A percentile compares a stretch with the other conserved stretches of the same genome.
Evolutionary conservation across 257 asterid species (phyloP).

Genomic region (Penstemon newberryi): DNA sequence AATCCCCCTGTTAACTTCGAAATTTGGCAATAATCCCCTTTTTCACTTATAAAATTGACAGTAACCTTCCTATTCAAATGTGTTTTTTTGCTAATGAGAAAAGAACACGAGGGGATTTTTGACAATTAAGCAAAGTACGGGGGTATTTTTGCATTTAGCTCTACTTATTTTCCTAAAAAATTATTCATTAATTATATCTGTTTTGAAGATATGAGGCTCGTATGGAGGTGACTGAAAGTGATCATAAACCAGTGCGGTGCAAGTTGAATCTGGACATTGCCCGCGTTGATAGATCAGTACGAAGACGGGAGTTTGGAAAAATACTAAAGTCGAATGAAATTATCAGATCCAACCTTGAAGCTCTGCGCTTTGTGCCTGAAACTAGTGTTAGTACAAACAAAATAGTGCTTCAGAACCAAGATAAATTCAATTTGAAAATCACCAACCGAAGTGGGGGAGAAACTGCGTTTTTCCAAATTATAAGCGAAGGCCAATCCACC

Average conservation of each 20-base stretch:
- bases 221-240: conserved; percentile 95
- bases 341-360: conserved; percentile 50
- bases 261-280: conserved; percentile 76
- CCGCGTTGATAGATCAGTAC: conserved; percentile 69
- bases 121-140: too few species aligned
- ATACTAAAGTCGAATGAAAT: conserved; percentile 46
- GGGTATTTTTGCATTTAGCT: too few species aligned
- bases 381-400: conserved; percentile 48
- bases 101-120: too few species aligned
- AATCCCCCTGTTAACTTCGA: too few species aligned
- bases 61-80: too few species aligned
- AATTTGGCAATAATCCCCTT: too few species aligned
- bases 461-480: conserved; percentile 55
- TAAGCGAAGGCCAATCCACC: conserved; percentile 78
- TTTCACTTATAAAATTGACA: too few species aligned
- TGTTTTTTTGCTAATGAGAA: too few species aligned
- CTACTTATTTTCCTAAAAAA: neutral
- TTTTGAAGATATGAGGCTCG: conserved; percentile 76
- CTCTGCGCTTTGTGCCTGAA: conserved; percentile 66
- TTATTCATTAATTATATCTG: neutral
- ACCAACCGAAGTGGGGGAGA: conserved; percentile 70
- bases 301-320: conserved; percentile 79
- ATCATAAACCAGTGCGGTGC: conserved; percentile 96
- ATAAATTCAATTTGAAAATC: conserved; percentile 58
- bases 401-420: conserved; percentile 70